A percentile compares a stretch with the other conserved stretches of the same genome.
These are phyloP conservation scores for Anthostomella pinea DNA, from an alignment of 2,329 filamentous ascomycete genomes.

Conservation along the genomic window DNA sequence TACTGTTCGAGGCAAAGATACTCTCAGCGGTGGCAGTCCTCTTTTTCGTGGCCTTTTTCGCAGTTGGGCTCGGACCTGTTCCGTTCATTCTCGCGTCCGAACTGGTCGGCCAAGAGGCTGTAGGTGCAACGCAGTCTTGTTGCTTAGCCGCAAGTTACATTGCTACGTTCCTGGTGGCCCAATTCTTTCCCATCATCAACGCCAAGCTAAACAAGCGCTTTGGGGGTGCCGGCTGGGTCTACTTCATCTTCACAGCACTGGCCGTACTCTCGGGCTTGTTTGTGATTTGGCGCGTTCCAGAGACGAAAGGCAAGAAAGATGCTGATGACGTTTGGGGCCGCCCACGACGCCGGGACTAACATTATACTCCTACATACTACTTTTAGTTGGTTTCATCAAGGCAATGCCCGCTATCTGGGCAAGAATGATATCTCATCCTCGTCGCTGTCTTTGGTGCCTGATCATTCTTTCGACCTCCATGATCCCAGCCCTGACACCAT, in stretches of 20 bases:
- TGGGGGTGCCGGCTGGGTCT: slow-evolving; percentile 76
- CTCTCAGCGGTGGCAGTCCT: slow-evolving; percentile 80
- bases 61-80: slow-evolving; percentile 85
- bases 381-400: no score
- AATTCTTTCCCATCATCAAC: slow-evolving; percentile 91
- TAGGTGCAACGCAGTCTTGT: slow-evolving; percentile 88
- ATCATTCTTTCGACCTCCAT: slow-evolving; percentile 57
- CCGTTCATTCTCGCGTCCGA: slow-evolving; percentile 94
- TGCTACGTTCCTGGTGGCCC: slow-evolving; percentile 86
- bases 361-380: no score
- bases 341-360: slow-evolving; percentile 50
- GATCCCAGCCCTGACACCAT: slow-evolving; percentile 73
- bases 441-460: slow-evolving; percentile 39
- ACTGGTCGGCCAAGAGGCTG: slow-evolving; percentile 84
- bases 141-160: slow-evolving; percentile 84
- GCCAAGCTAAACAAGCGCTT: slow-evolving; percentile 61
- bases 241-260: slow-evolving; percentile 83
- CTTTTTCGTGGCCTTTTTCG: slow-evolving; percentile 85
- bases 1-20: slow-evolving; percentile 67
- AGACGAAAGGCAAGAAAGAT: slow-evolving; percentile 82
- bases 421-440: no score
- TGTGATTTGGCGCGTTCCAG: slow-evolving; percentile 72
- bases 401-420: no score
- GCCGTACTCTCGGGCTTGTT: slow-evolving; percentile 69
- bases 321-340: slow-evolving; percentile 91